A percentile compares a stretch with the other conserved stretches of the same genome.
Conservation (phyloP, 805 yeast genomes). For the Peterozyma toletana region DNA sequence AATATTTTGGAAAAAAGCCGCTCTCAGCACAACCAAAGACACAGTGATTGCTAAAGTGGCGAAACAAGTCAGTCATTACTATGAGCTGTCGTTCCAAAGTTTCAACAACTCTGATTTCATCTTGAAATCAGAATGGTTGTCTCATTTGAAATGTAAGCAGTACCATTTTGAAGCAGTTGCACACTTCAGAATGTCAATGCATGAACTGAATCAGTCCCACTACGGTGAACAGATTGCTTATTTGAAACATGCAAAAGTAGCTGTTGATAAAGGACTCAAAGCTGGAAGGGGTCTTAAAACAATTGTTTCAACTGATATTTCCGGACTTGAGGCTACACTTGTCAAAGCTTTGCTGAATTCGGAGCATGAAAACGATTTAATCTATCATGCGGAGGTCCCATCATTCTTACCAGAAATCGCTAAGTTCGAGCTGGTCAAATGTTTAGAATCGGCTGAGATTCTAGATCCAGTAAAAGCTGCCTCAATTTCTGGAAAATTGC, state of each 20-base stretch:
- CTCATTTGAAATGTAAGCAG: slow-evolving; percentile 51
- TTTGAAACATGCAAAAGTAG: slow-evolving; percentile 33
- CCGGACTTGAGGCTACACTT: slow-evolving; percentile 40
- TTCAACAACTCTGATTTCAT: slow-evolving; percentile 39
- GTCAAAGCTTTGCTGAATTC: slow-evolving; percentile 40
- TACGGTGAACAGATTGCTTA: slow-evolving; percentile 71
- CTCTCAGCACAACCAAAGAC: slow-evolving; percentile 41
- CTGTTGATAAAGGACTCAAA: slow-evolving; percentile 29
- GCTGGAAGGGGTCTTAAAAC: slow-evolving; percentile 33
- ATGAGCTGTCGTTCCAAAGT: slow-evolving; percentile 34
- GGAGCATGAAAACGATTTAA: slow-evolving; percentile 75
- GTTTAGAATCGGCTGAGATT: slow-evolving; percentile 30
- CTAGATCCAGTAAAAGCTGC: slow-evolving; percentile 20
- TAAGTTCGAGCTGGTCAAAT: slow-evolving; percentile 51
- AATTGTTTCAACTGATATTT: slow-evolving; percentile 42
- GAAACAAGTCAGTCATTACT: slow-evolving; percentile 51
- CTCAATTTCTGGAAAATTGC: slow-evolving; percentile 15
- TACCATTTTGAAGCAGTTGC: slow-evolving; percentile 70
- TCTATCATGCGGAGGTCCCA: slow-evolving; percentile 67
- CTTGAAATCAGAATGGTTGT: slow-evolving; percentile 56
- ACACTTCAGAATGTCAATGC: slow-evolving; percentile 50
- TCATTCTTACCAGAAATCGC: slow-evolving; percentile 29
- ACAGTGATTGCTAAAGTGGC: slow-evolving; percentile 60
- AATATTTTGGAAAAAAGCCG: slow-evolving; percentile 72
- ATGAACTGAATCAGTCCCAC: slow-evolving; percentile 36